These are phyloP conservation scores for Syzygium jambos DNA, from an alignment of 345 rosid species.

Conservation along the genomic window DNA sequence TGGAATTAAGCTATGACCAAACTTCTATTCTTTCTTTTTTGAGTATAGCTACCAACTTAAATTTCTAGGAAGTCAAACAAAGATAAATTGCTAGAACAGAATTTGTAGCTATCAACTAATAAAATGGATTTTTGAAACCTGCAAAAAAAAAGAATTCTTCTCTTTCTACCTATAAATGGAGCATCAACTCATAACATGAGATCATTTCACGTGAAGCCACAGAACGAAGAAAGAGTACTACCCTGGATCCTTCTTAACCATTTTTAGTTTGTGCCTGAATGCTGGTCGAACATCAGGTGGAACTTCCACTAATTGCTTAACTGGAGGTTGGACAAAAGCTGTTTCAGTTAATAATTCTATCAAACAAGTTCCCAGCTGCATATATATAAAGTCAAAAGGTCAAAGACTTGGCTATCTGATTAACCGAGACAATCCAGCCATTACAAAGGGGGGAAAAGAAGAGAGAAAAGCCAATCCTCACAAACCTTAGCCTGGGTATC, in stretches of 20 bases:
- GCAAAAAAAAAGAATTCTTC: not conserved
- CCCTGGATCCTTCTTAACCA: constrained; percentile 50
- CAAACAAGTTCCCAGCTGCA: constrained; percentile 90
- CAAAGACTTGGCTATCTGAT: not conserved
- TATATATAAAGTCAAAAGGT: not conserved
- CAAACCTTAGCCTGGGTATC: constrained; percentile 86
- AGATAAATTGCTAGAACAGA: not conserved
- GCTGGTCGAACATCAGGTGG: constrained; percentile 95
- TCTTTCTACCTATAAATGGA: not conserved
- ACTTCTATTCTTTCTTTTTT: not conserved
- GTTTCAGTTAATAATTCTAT: constrained; percentile 68
- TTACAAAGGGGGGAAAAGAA: not conserved
- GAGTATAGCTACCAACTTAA: not conserved
- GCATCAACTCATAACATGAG: not conserved
- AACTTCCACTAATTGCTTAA: constrained; percentile 47
- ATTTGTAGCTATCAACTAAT: not conserved
- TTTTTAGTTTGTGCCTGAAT: constrained; percentile 63
- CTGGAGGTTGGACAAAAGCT: constrained; percentile 84
- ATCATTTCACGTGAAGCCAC: not conserved
- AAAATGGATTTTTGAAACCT: not conserved
- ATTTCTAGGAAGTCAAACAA: not conserved
- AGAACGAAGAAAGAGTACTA: constrained; percentile 15
- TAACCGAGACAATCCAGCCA: not conserved
- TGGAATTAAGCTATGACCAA: not conserved
- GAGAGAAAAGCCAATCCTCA: constrained; percentile 1